Conservation (phyloP, 768 basidiomycete species). For the Calvatia gigantea region DNA sequence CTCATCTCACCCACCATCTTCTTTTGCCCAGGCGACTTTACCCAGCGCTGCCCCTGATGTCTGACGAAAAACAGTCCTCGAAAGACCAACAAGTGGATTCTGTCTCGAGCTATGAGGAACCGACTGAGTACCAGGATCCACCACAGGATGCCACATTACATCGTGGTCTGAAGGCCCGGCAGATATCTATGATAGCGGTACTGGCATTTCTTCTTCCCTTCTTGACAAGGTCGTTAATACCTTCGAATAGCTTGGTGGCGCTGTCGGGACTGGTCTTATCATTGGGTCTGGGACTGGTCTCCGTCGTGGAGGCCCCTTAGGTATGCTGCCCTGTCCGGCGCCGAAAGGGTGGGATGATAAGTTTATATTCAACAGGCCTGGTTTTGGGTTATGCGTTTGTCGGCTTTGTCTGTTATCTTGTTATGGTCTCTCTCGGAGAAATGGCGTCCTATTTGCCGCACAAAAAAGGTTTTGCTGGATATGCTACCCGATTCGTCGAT, state of each 20-base stretch:
- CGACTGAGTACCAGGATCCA: slow-evolving; percentile 29
- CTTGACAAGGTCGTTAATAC: background rate
- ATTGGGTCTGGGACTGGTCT: slow-evolving; percentile 61
- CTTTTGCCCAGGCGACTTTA: background rate
- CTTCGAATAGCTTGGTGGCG: slow-evolving; percentile 38
- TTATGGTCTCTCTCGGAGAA: slow-evolving; percentile 52
- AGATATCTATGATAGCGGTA: slow-evolving; percentile 56
- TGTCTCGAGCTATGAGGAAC: slow-evolving; percentile 18
- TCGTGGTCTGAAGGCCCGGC: slow-evolving; percentile 47
- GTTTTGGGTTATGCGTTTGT: slow-evolving; percentile 43
- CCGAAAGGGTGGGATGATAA: background rate
- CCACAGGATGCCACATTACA: slow-evolving; percentile 35
- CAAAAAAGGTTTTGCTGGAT: slow-evolving; percentile 59
- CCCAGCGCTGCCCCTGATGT: slow-evolving; percentile 13
- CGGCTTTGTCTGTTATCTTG: slow-evolving; percentile 55
- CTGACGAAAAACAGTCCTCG: slow-evolving; percentile 24
- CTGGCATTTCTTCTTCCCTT: slow-evolving; percentile 8
- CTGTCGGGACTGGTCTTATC: slow-evolving; percentile 53
- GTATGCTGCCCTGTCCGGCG: slow-evolving; percentile 20
- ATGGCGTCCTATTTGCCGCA: slow-evolving; percentile 53
- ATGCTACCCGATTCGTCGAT: slow-evolving; percentile 63
- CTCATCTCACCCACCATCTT: background rate
- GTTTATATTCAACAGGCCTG: slow-evolving; percentile 19
- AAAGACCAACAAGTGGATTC: slow-evolving; percentile 15
- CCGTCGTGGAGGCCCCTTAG: slow-evolving; percentile 50